These are phyloP conservation scores for Daldinia childiae DNA, from an alignment of 495 filamentous ascomycete genomes.

Conservation along the genomic window DNA sequence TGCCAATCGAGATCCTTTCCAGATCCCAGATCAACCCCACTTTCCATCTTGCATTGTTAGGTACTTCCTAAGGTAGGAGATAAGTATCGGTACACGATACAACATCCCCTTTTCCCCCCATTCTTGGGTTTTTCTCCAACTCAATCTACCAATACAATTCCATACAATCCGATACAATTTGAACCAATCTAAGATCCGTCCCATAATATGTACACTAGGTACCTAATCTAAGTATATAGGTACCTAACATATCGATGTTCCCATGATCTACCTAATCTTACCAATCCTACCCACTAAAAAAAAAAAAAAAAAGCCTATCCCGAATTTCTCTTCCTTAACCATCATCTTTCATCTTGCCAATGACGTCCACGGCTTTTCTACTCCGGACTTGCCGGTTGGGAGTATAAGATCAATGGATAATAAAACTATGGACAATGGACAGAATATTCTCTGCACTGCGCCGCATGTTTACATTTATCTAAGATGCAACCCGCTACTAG, in stretches of 20 bases:
- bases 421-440: too few species aligned
- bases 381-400: constrained; percentile 25
- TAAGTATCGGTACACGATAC: constrained; percentile 23
- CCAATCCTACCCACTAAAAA: constrained; percentile 33
- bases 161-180: not conserved
- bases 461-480: constrained; percentile 6
- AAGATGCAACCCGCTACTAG: not conserved
- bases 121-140: constrained; percentile 11
- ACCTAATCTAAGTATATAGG: too few species aligned
- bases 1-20: constrained; percentile 43
- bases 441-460: constrained; percentile 5
- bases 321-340: not conserved
- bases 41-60: constrained; percentile 31
- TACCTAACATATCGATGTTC: not conserved
- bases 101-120: not conserved
- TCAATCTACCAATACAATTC: not conserved
- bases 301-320: not conserved
- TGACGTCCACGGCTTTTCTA: not conserved
- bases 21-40: constrained; percentile 44
- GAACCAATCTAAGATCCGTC: constrained; percentile 23
- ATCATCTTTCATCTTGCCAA: constrained; percentile 12
- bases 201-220: too few species aligned
- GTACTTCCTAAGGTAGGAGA: not conserved
- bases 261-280: constrained; percentile 32
- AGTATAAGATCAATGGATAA: not conserved